Base-by-base conservation (phyloP, 352 stramenopile species). In the Globisporangium nodosum region DNA sequence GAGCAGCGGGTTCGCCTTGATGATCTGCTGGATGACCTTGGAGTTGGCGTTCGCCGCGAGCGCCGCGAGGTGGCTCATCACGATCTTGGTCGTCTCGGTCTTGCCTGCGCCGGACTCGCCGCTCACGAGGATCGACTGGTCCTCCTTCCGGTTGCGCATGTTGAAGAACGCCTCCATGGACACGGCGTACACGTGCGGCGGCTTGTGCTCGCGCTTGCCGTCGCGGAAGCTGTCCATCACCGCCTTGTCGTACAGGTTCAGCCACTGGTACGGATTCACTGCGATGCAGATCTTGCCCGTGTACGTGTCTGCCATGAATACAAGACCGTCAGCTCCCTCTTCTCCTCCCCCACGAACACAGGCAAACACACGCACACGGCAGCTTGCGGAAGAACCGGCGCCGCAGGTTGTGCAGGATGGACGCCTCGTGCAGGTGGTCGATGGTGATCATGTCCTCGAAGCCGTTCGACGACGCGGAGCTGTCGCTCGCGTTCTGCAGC, bases 1-100 rank as follows among this genome's bases (percentile, higher is more conserved):
- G 5, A 95, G 73, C 39, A 95, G 58, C 37, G 85, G 85, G 53
- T 95, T 95, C 27, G 90, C 90, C 68, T 98, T 87, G 45, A 99
- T 91, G 56, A 99, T 97, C 70, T 97, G 89, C 66, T 97, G 83
- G 63, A 98, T 97, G 50, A 98, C 83, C 58, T 94, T 88, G 11
- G 81, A 90, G 56, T 89, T 87, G 31, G 71, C 75, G 49, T 92
- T 91, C n/a, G 78, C 73, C 24, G 82, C 81, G 47, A 97, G 49
- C 57, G 84, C 85, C 12, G 81, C 81, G 56, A 92, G 58, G 64
- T 92, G 76, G 69, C 90, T 87, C 78, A 89, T 88, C 76, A 90
- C 87, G 60, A 97, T 97, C 75, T 97, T 97, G 54, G 80, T 78
- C 24, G 90, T 98, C 61, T 98, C 92, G 3, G 91, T 97, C 65